These are phyloP conservation scores for Cyberlindnera japonica DNA, from an alignment of 805 yeast genomes.

Conservation along the genomic window DNA sequence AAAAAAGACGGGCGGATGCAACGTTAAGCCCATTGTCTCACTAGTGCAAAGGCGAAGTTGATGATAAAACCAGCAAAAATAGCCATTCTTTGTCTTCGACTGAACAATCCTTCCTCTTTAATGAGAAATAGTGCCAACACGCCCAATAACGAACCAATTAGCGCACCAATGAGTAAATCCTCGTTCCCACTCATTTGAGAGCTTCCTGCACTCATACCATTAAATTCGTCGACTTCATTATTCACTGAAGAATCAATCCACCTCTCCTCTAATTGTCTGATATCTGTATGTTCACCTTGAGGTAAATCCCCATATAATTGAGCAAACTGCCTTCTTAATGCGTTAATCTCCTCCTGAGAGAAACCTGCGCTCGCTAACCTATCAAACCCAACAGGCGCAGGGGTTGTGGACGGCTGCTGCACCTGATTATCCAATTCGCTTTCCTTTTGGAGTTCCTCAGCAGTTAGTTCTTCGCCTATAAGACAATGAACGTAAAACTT, in stretches of 20 bases:
- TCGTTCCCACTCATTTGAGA: slow-evolving; percentile 48
- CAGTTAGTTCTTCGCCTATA: slow-evolving; percentile 60
- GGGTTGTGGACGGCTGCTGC: slow-evolving; percentile 50
- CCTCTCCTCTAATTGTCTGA: slow-evolving; percentile 72
- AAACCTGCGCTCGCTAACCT: slow-evolving; percentile 81
- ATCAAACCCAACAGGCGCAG: slow-evolving; percentile 83
- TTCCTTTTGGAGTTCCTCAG: slow-evolving; percentile 56
- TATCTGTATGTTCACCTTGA: slow-evolving; percentile 36
- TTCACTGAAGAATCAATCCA: slow-evolving; percentile 79
- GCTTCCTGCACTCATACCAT: slow-evolving; percentile 39
- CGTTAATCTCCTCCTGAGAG: slow-evolving; percentile 68
- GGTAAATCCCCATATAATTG: slow-evolving; percentile 54
- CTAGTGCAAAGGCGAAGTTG: slow-evolving; percentile 64
- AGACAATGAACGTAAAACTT: slow-evolving; percentile 74
- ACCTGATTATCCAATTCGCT: slow-evolving; percentile 50
- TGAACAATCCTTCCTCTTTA: slow-evolving; percentile 57
- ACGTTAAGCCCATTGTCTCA: slow-evolving; percentile 35
- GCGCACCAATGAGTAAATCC: slow-evolving; percentile 65
- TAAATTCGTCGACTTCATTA: slow-evolving; percentile 43
- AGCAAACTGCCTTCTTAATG: slow-evolving; percentile 70
- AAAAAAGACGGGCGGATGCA: too few species aligned
- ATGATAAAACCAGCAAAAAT: slow-evolving; percentile 66
- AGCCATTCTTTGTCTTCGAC: slow-evolving; percentile 61
- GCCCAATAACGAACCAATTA: slow-evolving; percentile 75
- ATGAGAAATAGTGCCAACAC: slow-evolving; percentile 62